Evolutionary conservation across 2,329 filamentous ascomycete genomes (phyloP).

Genomic region (Bretziella fagacearum): DNA sequence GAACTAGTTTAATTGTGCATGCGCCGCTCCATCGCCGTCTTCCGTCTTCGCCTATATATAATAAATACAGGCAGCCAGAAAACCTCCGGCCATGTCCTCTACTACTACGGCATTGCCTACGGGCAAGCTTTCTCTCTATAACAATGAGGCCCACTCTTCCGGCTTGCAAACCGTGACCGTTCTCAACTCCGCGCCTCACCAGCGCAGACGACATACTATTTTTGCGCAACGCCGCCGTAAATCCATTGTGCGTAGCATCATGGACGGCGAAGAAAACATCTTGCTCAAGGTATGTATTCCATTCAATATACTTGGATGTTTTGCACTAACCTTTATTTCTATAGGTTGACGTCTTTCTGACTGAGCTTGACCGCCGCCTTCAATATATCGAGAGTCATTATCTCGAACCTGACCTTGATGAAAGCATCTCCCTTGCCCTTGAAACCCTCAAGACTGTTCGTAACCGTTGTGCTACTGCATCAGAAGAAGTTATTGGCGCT

Average conservation of each 20-base stretch:
- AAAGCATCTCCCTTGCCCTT: constrained; percentile 70
- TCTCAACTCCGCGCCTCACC: constrained; percentile 5
- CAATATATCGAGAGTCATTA: constrained; percentile 81
- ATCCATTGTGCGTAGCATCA: constrained; percentile 41
- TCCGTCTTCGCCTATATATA: background rate
- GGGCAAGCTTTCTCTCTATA: background rate
- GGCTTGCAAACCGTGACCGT: constrained; percentile 4
- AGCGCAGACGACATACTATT: constrained; percentile 12
- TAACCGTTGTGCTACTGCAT: constrained; percentile 74
- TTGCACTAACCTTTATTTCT: background rate
- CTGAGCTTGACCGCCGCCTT: constrained; percentile 70
- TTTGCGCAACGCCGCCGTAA: constrained; percentile 26
- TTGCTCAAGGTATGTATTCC: constrained; percentile 40
- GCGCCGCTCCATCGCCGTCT: background rate
- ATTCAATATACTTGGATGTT: background rate
- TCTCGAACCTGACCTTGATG: constrained; percentile 58
- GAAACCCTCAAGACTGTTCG: constrained; percentile 72
- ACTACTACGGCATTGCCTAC: constrained; percentile 5
- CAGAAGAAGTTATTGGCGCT: constrained; percentile 75
- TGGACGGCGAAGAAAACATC: constrained; percentile 45
- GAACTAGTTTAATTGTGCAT: no score
- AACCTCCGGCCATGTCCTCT: constrained; percentile 1
- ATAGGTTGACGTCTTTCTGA: constrained; percentile 63
- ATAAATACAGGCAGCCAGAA: background rate
- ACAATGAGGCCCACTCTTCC: constrained; percentile 10